phyloP scores from a whole-genome alignment of 208 protist species.

The Endotrypanum monterogeii region DNA sequence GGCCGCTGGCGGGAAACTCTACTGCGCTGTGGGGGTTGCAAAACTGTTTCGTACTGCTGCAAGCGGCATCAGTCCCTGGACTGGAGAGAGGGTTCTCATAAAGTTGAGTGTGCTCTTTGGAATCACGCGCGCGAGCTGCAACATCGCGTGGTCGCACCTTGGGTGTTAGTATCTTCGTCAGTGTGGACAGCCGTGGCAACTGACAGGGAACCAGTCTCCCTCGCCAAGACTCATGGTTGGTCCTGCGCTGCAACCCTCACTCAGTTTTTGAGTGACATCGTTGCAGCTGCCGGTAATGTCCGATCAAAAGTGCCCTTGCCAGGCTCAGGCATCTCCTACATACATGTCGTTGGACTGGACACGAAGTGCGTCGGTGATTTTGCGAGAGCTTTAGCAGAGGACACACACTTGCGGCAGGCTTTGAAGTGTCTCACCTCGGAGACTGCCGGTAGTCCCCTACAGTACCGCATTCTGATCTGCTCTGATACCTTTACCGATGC shows the following conservation, averaged over 20 bases:
- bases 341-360: conserved; percentile 38
- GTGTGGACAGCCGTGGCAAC: background rate
- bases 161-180: background rate
- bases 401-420: background rate
- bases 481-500: conserved; percentile 45
- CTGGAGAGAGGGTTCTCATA: conserved; percentile 70
- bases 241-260: conserved; percentile 35
- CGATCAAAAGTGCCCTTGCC: background rate
- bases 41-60: conserved; percentile 77
- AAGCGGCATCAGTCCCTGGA: conserved; percentile 73
- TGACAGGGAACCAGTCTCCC: background rate
- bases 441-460: background rate
- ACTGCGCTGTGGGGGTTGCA: conserved; percentile 71
- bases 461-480: conserved; percentile 56
- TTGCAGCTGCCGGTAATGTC: conserved; percentile 12
- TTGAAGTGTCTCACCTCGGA: background rate
- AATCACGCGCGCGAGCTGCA: conserved; percentile 42
- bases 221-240: conserved; percentile 14
- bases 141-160: conserved; percentile 39
- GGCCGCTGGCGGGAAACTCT: conserved; percentile 57
- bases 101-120: conserved; percentile 61
- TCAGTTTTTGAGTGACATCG: conserved; percentile 42
- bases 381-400: conserved; percentile 1
- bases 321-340: conserved; percentile 6
- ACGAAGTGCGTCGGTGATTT: conserved; percentile 28